These are phyloP conservation scores for Fusarium proliferatum DNA, from an alignment of 2,329 filamentous ascomycete species.

Conservation along the genomic window DNA sequence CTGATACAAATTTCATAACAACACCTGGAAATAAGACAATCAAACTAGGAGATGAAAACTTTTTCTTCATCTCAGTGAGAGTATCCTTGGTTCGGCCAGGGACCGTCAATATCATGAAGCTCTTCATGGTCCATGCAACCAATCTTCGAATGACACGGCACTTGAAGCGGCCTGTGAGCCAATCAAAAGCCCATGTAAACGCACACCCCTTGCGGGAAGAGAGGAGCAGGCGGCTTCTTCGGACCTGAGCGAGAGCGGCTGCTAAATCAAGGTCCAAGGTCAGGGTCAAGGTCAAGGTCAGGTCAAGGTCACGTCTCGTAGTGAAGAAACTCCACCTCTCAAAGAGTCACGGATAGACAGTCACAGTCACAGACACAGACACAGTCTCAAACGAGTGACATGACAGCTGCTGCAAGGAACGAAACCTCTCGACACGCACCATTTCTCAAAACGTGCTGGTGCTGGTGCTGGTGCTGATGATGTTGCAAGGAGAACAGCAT, in stretches of 20 bases:
- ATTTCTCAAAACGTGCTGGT: constrained; percentile 33
- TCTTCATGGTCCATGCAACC: constrained; percentile 24
- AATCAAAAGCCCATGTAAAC: constrained; percentile 35
- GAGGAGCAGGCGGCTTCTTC: constrained; percentile 31
- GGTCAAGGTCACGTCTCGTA: constrained; percentile 10
- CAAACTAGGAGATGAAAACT: constrained; percentile 9
- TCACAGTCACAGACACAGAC: constrained; percentile 2
- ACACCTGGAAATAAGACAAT: constrained; percentile 14
- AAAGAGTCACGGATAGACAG: constrained; percentile 7
- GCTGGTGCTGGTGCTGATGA: constrained; percentile 21
- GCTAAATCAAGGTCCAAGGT: constrained; percentile 27
- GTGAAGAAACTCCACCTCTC: constrained; percentile 13
- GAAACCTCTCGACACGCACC: constrained; percentile 21
- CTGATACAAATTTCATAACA: not conserved
- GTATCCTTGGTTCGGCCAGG: constrained; percentile 16
- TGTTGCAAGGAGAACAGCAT: constrained; percentile 5
- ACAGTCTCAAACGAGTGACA: constrained; percentile 22
- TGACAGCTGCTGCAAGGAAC: constrained; percentile 28
- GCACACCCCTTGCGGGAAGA: constrained; percentile 24
- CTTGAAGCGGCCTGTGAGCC: constrained; percentile 29
- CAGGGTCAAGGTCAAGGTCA: constrained; percentile 3
- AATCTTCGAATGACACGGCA: constrained; percentile 42
- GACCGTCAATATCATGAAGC: constrained; percentile 18
- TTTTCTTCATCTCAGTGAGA: constrained; percentile 4
- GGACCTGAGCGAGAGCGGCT: constrained; percentile 37